phyloP scores from a whole-genome alignment of 1,139 yeast genomes.

The Yamadazyma buinensis region DNA sequence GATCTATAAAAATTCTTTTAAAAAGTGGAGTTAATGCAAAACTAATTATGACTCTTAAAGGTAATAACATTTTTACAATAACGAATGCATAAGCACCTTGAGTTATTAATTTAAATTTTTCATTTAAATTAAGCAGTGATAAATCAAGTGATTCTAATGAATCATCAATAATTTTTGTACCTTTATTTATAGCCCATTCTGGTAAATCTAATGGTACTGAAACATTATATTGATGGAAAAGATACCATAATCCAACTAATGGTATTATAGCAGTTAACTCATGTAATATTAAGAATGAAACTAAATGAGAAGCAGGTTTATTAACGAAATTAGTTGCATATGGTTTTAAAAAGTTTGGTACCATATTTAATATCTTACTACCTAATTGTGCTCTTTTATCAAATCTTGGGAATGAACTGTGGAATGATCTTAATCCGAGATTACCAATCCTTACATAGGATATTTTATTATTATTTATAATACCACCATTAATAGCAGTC shows the following conservation, averaged over 20 bases:
- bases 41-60: slow-evolving; percentile 56
- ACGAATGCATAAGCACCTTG: slow-evolving; percentile 93
- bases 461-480: too few relatives aligned
- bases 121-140: slow-evolving; percentile 37
- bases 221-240: slow-evolving; percentile 53
- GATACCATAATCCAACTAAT: slow-evolving; percentile 70
- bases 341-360: slow-evolving; percentile 49
- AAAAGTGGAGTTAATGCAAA: slow-evolving; percentile 64
- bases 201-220: slow-evolving; percentile 55
- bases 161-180: slow-evolving; percentile 55
- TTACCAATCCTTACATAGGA: too few relatives aligned
- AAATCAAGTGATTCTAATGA: slow-evolving; percentile 34
- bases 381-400: slow-evolving; percentile 15
- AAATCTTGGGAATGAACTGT: background rate
- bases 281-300: slow-evolving; percentile 75
- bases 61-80: slow-evolving; percentile 62
- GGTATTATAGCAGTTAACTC: slow-evolving; percentile 85
- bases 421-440: background rate
- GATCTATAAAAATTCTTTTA: slow-evolving; percentile 56
- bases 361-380: slow-evolving; percentile 25
- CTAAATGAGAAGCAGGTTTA: slow-evolving; percentile 69
- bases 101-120: slow-evolving; percentile 54
- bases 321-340: slow-evolving; percentile 46
- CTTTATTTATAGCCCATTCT: slow-evolving; percentile 60
- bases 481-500: too few relatives aligned